Evolutionary conservation across 495 filamentous ascomycete genomes (phyloP), one percentile per base, ranked within the genome.

Genomic region (Podospora sp.): DNA sequence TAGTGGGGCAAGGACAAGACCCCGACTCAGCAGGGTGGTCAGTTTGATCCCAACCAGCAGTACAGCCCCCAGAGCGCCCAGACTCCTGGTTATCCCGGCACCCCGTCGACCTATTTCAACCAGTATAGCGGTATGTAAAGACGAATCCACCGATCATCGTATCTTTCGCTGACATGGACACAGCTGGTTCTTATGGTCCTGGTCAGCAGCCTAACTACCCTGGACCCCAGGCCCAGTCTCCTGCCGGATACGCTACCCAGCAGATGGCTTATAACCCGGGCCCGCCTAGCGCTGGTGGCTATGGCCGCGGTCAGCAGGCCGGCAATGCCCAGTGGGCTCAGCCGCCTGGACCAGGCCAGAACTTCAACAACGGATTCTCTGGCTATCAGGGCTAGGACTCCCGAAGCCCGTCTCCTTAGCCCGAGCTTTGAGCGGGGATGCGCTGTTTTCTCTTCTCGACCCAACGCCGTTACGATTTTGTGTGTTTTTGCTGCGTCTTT

Each of bases 1-100:
- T 46, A 98, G 94, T 99, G 95, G 95, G 95, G 95, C 79, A 99
- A 99, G 82, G 95, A 99, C 80, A 95, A 96, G 77, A 93, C 93
- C 40, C 94, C 96, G 20, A 92, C 89, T 69, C 87, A 94, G 88
- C 90, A 71, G 89, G 65, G 68, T 40, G 65, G 68, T 40, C 73
- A 93, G 68, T 92, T 89, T 66, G 94, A 92, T 77, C 92, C 93
- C 68, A 88, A 91, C 68, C 92, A 91, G 71, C 86, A 87, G 71
- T 90, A 90, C 65, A 90, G 89, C 71, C 91, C 88, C 67, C 82
- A 87, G 78, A 84, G 80, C 66, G 84, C 82, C 18, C 82, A 79
- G 72, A 78, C 82, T 0, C 81, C 84, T 60, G 83, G 80, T 73
- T 85, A 88, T 82, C 89, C 90, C 67, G 87, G 89, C 72, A 91